Base-by-base conservation (phyloP, 805 yeast species). In the Candida ipomoeae region DNA sequence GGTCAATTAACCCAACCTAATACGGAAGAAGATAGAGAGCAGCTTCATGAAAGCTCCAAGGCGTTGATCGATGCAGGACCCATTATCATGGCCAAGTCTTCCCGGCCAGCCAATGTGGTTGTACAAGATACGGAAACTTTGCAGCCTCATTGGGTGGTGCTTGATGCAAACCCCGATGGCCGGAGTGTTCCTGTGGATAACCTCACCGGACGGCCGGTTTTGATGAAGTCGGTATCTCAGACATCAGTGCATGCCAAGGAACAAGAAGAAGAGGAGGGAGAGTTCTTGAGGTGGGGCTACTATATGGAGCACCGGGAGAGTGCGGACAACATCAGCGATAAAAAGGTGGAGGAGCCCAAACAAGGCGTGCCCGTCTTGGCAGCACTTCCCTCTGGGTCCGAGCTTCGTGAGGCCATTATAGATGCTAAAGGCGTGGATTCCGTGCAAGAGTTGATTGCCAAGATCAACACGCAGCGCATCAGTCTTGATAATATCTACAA, bases 261-360 rank as follows among this genome's bases (percentile, higher is more conserved):
- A 55, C 89, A 87, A 65, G 96, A 89, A 63, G 84, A 83, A 53
- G 97, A 90, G 64, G 97, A 90, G 71, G 97, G 97, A 59, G 96
- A 87, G 62, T 78, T 89, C 55, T 96, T 88, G 66, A 83, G 86
- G 68, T 83, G 89, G 83, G 96, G 96, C 17, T 81, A 83, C 61
- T 87, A 82, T 60, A 83, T 89, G 56, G 87, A 84, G 62, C 88
- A 82, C 61, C 81, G 84, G 53, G 71, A 55, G 46, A 65, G 64
- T 31, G 56, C 63, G 33, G 66, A 55, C 14, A 50, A 44, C 5
- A n/a, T 38, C 7, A 18, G 48, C 6, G 40, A 44, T 3, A 35
- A 44, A 26, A 44, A 41, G 21, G 39, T 26, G n/a, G 56, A 48
- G 15, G 57, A 44, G 10, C 34, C 35, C 11, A 54, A 48, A 37